Evolutionary conservation across 257 asterid species (phyloP).

Genomic region (Haberlea rhodopensis): DNA sequence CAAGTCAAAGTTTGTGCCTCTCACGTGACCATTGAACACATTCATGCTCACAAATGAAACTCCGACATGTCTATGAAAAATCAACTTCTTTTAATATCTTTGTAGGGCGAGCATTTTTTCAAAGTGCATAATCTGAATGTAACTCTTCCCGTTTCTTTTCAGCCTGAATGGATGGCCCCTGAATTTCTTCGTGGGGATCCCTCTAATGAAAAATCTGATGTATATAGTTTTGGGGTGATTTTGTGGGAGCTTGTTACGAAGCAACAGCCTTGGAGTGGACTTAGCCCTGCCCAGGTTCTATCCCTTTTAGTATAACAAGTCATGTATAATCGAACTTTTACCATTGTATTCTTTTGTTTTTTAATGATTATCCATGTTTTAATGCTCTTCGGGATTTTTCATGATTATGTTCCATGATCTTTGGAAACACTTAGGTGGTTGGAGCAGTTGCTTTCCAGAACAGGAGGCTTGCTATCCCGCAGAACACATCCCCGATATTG

Average conservation of each 20-base stretch:
- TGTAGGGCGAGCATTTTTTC: constrained; percentile 30
- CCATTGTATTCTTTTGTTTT: not conserved
- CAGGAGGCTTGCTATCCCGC: constrained; percentile 79
- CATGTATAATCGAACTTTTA: not conserved
- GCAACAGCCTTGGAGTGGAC: constrained; percentile 97
- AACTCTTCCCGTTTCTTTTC: constrained; percentile 48
- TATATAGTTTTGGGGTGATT: constrained; percentile 86
- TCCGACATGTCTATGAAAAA: constrained; percentile 4
- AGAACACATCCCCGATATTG: constrained; percentile 58
- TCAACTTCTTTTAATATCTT: constrained; percentile 16
- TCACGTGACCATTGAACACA: too few relatives aligned
- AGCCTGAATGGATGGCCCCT: constrained; percentile 99
- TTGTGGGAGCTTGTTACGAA: constrained; percentile 92
- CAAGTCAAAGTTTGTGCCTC: too few relatives aligned
- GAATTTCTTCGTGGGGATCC: constrained; percentile 99
- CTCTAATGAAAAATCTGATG: constrained; percentile 92
- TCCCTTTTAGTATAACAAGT: not conserved
- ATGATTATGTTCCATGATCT: not conserved
- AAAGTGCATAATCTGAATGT: constrained; percentile 29
- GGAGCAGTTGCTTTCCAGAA: constrained; percentile 98
- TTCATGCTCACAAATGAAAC: not conserved
- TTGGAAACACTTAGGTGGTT: constrained; percentile 57
- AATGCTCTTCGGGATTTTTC: not conserved
- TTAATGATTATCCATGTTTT: not conserved
- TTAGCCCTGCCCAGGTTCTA: constrained; percentile 86